Conservation (phyloP, 2,329 filamentous ascomycete species). For the Aspergillus amoenus region DNA sequence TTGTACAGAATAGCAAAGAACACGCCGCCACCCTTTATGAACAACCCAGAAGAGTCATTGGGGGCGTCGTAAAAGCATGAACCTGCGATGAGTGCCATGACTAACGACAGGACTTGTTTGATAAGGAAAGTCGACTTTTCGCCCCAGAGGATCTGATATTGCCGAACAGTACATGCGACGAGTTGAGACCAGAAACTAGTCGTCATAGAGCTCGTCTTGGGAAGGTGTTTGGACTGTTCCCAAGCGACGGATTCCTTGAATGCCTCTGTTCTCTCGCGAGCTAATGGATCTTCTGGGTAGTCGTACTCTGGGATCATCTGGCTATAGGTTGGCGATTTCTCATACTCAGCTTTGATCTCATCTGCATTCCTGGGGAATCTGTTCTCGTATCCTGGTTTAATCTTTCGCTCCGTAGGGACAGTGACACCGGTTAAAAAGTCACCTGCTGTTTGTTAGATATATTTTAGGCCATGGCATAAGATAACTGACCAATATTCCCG, state of each 20-base stretch:
- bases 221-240: constrained; percentile 57
- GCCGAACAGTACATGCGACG: constrained; percentile 60
- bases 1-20: constrained; percentile 67
- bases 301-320: constrained; percentile 57
- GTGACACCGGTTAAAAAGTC: constrained; percentile 68
- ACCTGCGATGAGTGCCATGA: constrained; percentile 62
- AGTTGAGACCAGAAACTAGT: constrained; percentile 49
- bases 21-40: constrained; percentile 62
- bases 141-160: constrained; percentile 66
- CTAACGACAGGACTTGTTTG: constrained; percentile 59
- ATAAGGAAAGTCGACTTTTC: constrained; percentile 64
- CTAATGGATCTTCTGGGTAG: constrained; percentile 53
- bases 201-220: constrained; percentile 57
- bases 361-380: constrained; percentile 46
- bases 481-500: constrained; percentile 54
- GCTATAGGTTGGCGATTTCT: constrained; percentile 51
- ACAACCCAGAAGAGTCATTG: constrained; percentile 58
- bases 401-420: constrained; percentile 52
- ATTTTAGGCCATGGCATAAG: rapidly evolving
- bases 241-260: constrained; percentile 55
- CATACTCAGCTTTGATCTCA: constrained; percentile 49
- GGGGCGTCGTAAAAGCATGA: constrained; percentile 68
- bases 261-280: constrained; percentile 50
- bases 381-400: constrained; percentile 45
- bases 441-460: too few relatives aligned